Evolutionary conservation across 2,329 filamentous ascomycete genomes (phyloP), one percentile per base, ranked within the genome.

Genomic region (Cryphonectria radicalis): DNA sequence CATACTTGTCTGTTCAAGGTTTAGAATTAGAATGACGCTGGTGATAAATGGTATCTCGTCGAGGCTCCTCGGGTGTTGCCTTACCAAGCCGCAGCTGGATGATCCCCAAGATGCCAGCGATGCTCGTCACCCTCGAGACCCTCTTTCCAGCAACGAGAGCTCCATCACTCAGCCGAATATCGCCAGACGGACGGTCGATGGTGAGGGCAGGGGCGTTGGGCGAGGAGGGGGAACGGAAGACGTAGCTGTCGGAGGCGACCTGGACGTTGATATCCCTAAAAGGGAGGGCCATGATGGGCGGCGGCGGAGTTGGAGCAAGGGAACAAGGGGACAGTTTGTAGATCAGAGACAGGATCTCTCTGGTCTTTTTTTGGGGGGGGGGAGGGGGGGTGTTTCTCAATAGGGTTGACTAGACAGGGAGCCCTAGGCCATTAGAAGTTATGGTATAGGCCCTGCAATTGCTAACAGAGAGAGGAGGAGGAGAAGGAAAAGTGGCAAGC

Each of bases 241-340:
- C 93, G 86, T 99, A 99, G 80, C 96, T 92, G 77, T 95, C 93
- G 77, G 93, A 87, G 67, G 95, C 94, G 75, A 94, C 93, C 82
- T 97, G 94, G 81, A 99, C 90, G 82, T 98, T 99, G 85, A 98
- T 97, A 85, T 99, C 96, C 80, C 95, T 90, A 83, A 95, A 99
- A 32, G 95, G 96, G 76, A 89, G 82, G 63, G 79, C 77, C 80
- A 82, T 82, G 67, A 70, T 75, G 76, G 62, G 37, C 37, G 63
- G 69, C 66, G 37, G 69, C 66, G 37, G 22, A 70, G 59, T 60
- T 67, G 40, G 55, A 37, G 37, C 43, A 63, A 69, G 70, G 63
- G 62, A 43, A 19, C 59, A 60, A 63, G 14, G 65, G 37, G 69
- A 60, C 42, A 66, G 64, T 14, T 65, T 40, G 63, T 37, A 11